These are phyloP conservation scores for Gastrolobium bilobum DNA, from an alignment of 306 rosid genomes.

Conservation along the genomic window DNA sequence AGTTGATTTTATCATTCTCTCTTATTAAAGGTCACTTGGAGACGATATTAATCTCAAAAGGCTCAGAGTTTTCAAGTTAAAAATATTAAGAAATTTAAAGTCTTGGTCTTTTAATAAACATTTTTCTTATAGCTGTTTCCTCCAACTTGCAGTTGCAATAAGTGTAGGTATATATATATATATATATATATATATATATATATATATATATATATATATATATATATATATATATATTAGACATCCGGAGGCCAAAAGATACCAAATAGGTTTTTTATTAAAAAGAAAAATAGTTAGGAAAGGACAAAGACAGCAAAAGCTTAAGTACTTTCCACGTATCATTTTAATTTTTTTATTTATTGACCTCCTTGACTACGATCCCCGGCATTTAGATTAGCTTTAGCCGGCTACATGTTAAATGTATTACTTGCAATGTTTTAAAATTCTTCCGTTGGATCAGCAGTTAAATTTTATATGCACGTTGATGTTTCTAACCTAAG, in stretches of 20 bases:
- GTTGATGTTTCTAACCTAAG: no score
- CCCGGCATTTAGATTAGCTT: no score
- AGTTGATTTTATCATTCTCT: background rate
- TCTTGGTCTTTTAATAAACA: slow-evolving; percentile 22
- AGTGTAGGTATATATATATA: background rate
- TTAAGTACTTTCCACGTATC: background rate
- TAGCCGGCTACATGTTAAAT: no score
- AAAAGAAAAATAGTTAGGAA: background rate
- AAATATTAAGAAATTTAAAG: background rate
- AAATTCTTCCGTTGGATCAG: no score
- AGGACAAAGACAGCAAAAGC: background rate
- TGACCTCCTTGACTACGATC: no score
- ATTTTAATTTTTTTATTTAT: slow-evolving; percentile 1
- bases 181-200: no score
- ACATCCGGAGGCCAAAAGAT: background rate
- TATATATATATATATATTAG: no score
- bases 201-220: no score
- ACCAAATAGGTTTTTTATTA: background rate
- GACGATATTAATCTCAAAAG: background rate
- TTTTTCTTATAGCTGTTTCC: background rate
- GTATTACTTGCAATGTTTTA: no score
- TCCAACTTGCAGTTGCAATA: background rate
- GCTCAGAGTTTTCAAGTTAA: background rate
- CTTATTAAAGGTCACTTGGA: background rate
- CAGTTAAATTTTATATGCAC: no score